Evolutionary conservation across 768 basidiomycete species (phyloP).

Genomic region (Grammothele lineata): DNA sequence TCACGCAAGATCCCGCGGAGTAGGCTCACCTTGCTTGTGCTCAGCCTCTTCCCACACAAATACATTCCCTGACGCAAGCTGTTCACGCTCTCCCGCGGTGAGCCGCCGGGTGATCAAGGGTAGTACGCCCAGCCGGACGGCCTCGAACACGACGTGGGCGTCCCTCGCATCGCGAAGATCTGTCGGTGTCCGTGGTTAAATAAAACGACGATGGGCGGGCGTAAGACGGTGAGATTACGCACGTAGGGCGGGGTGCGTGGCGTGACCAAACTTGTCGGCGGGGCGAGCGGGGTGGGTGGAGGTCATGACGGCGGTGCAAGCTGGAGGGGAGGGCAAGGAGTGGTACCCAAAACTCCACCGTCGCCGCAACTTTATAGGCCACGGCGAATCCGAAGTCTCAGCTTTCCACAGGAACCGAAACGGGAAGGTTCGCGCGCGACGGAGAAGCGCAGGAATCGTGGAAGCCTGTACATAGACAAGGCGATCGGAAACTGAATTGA

Average conservation of each 20-base stretch:
- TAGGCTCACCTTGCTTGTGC: constrained; percentile 39
- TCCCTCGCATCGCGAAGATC: constrained; percentile 80
- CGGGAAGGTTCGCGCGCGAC: constrained; percentile 12
- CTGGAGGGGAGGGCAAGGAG: background rate
- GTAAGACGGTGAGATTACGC: constrained; percentile 2
- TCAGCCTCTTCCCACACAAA: constrained; percentile 88
- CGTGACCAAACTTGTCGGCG: constrained; percentile 14
- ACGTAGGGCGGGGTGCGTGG: constrained; percentile 31
- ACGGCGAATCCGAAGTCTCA: constrained; percentile 17
- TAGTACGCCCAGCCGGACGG: constrained; percentile 64
- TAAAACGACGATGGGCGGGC: too few relatives aligned
- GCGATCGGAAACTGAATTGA: constrained; percentile 13
- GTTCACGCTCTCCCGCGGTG: constrained; percentile 65
- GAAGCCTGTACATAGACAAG: constrained; percentile 13
- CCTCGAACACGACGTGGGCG: constrained; percentile 72
- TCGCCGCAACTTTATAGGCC: constrained; percentile 15
- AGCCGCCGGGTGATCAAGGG: constrained; percentile 70
- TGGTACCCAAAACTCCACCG: constrained; percentile 13
- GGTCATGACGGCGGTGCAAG: constrained; percentile 3
- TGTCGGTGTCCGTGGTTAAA: too few relatives aligned
- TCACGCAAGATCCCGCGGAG: constrained; percentile 18
- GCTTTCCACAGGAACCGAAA: constrained; percentile 20
- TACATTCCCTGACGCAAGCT: constrained; percentile 66
- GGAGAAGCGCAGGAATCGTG: constrained; percentile 13
- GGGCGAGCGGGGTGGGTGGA: constrained; percentile 8